phyloP scores from a whole-genome alignment of 805 yeast genomes.

The Wickerhamomyces sydowiorum region DNA sequence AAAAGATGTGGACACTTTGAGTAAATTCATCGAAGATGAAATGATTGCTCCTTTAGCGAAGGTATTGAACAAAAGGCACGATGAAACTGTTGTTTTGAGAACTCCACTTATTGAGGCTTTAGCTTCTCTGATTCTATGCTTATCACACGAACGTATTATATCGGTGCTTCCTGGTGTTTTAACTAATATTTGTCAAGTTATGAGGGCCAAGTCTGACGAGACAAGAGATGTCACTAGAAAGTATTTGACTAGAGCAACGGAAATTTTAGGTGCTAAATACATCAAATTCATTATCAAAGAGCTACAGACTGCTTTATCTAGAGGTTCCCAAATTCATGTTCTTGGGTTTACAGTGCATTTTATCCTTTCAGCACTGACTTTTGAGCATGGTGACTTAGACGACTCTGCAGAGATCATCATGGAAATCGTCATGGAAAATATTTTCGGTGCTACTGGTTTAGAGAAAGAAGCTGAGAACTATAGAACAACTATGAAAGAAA shows the following conservation, averaged over 20 bases:
- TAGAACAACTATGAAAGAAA: conserved; percentile 79
- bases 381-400: conserved; percentile 72
- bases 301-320: conserved; percentile 65
- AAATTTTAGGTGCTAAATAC: conserved; percentile 66
- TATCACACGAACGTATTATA: conserved; percentile 50
- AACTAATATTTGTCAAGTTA: conserved; percentile 82
- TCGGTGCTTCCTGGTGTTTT: conserved; percentile 72
- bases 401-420: conserved; percentile 54
- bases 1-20: conserved; percentile 30
- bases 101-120: conserved; percentile 80
- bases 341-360: conserved; percentile 83
- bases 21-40: conserved; percentile 46
- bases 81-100: conserved; percentile 70
- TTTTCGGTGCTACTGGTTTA: conserved; percentile 85
- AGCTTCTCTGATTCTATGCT: conserved; percentile 57
- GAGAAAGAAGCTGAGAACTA: conserved; percentile 96
- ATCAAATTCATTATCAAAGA: conserved; percentile 73
- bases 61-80: conserved; percentile 59
- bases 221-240: conserved; percentile 82
- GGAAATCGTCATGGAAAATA: conserved; percentile 82
- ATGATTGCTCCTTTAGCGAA: conserved; percentile 58
- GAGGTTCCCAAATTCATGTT: conserved; percentile 93
- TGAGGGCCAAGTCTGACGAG: conserved; percentile 81
- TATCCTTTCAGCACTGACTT: conserved; percentile 49
- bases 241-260: conserved; percentile 59